Evolutionary conservation across 495 filamentous ascomycete genomes (phyloP).

Genomic region (Trypethelium eluteriae): DNA sequence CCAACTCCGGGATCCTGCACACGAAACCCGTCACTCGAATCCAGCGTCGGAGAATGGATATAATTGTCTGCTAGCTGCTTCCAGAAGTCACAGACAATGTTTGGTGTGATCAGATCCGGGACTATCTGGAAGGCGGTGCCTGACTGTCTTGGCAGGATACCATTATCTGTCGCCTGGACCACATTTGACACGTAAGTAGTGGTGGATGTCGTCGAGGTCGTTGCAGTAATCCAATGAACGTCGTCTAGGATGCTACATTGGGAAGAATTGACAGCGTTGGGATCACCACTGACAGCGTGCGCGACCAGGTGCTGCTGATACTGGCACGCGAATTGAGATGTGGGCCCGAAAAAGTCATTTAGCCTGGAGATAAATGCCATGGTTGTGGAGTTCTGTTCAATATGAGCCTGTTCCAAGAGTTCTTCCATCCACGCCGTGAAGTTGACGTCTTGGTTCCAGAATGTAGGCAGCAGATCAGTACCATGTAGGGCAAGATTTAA

Average conservation of each 20-base stretch:
- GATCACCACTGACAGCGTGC: neutral
- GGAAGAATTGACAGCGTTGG: neutral
- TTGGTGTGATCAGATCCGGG: neutral
- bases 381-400: neutral
- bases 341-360: neutral
- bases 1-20: neutral
- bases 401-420: neutral
- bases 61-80: neutral
- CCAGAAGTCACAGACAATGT: neutral
- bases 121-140: neutral
- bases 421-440: neutral
- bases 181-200: neutral
- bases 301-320: neutral
- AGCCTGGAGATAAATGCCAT: neutral
- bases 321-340: neutral
- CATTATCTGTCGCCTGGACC: neutral
- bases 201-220: neutral
- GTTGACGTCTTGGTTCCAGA: conserved; percentile 4
- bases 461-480: neutral
- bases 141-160: neutral
- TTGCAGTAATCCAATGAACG: neutral
- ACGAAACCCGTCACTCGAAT: neutral
- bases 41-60: neutral
- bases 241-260: neutral
- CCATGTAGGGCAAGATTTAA: neutral